Evolutionary conservation across 2,329 filamentous ascomycete species (phyloP).

Genomic region (Arachnomyces sp.): DNA sequence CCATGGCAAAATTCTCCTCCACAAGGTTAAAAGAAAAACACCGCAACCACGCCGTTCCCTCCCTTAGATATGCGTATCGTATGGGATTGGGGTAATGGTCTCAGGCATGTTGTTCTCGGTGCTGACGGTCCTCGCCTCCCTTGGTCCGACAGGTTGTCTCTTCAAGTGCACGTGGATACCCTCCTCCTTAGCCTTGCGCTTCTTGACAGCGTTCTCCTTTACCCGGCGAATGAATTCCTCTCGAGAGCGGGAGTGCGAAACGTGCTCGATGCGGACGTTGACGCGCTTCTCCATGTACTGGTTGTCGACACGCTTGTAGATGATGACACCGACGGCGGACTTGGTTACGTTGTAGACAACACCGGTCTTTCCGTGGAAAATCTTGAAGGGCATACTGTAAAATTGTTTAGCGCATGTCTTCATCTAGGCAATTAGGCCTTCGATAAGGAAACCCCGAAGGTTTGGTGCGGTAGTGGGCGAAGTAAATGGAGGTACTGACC

Average conservation of each 20-base stretch:
- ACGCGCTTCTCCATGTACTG: slow-evolving; percentile 99
- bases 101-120: slow-evolving; percentile 78
- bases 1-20: slow-evolving; percentile 29
- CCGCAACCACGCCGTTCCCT: slow-evolving; percentile 31
- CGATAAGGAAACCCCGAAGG: slow-evolving; percentile 1
- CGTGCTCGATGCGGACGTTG: slow-evolving; percentile 98
- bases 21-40: slow-evolving; percentile 26
- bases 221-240: slow-evolving; percentile 95
- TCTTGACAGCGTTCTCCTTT: slow-evolving; percentile 90
- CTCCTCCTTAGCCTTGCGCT: slow-evolving; percentile 85
- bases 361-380: slow-evolving; percentile 99
- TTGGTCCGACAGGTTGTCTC: slow-evolving; percentile 74
- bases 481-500: slow-evolving; percentile 53
- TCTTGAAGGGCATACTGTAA: slow-evolving; percentile 91
- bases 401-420: slow-evolving; percentile 11
- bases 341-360: slow-evolving; percentile 99
- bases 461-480: slow-evolving; percentile 10
- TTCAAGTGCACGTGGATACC: slow-evolving; percentile 87
- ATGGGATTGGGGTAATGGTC: slow-evolving; percentile 83
- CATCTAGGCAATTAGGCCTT: background rate
- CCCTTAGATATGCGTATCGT: slow-evolving; percentile 95
- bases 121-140: slow-evolving; percentile 71
- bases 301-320: slow-evolving; percentile 99
- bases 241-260: slow-evolving; percentile 85
- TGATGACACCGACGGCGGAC: slow-evolving; percentile 93